Base-by-base conservation (phyloP, 2,329 filamentous ascomycete species). In the Fusarium pseudoanthophilum region DNA sequence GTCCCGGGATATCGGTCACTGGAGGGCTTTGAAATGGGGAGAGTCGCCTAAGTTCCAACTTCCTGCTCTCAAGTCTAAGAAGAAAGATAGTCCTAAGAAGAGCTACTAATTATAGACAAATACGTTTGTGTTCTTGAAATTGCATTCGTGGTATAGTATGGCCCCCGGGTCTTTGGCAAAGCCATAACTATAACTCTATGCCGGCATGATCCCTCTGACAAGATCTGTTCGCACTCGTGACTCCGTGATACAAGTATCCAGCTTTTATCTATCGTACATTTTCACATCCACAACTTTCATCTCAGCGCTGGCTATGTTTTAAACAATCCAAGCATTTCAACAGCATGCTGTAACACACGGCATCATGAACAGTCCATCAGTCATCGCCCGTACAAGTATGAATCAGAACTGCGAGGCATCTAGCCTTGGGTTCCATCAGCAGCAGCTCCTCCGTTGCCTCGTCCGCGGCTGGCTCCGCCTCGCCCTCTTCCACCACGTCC, bases 11-110 rank as follows among this genome's bases (percentile, higher is more conserved):
- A 82, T 89, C 63, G 89, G 89, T 15, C 81, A 84, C 56, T 95
- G 93, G 93, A 87, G 90, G 83, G 86, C 84, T 60, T 78, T 95
- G 69, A 84, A 86, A 75, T 90, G 89, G 10, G 92, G 92, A n/a
- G 79, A 87, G 73, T 93, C 90, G 79, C 86, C 89, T 74, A 80
- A 79, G 34, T 95, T 95, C 78, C 82, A 80, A 26, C 85, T 95
- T 73, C 93, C 93, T 0, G 85, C 86, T 37, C 76, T 94, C 68
- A 93, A 93, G 85, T 85, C 82, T 30, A 92, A 91, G 84, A 81
- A 81, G 56, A 79, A 75, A 56, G 81, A 82, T 32, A 32, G 72
- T 4, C 45, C 64, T 37, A 71, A 75, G 60, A 78, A 73, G 64
- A 71, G 63, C 46, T 58, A 61, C 40, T 79, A 21, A 52, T 36